Base-by-base conservation (phyloP, 2,329 filamentous ascomycete species). In the Paraconiothyrium sp. region DNA sequence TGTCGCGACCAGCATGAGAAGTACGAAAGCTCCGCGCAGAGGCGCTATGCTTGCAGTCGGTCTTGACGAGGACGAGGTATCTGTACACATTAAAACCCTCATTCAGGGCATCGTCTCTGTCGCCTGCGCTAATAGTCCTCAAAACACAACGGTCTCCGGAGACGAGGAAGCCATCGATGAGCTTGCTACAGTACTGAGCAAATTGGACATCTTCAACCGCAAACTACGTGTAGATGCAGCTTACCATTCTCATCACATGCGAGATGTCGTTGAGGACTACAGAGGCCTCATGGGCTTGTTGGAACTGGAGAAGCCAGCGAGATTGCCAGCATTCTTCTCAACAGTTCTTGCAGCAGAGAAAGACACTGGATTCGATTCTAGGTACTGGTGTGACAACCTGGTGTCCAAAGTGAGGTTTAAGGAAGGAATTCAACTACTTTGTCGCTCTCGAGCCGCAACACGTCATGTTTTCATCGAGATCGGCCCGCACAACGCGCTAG, bases 161-260 rank as follows among this genome's bases (percentile, higher is more conserved):
- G 78, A 82, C 58, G 54, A 58, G 0, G 71, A 75, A 54, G 78
- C 75, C 3, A 74, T 83, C n/a, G 64, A 75, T 0, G 70, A 76
- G 54, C 60, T 75, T 0, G 71, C 75, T 14, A 58, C 67, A 0
- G 61, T 65, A 1, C 63, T 83, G 0, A 68, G 79, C 5, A 71
- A 75, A 77, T 22, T 63, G 72, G 10, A 75, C 73, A 11, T 83
- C 82, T 50, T 50, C 62, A 72, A 71, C 2, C 71, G 80, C 1
- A 60, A 68, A 14, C 74, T 84, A 2, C 73, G 76, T 55, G 79
- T 82, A 1, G 77, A 81, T 30, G 73, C 67, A 13, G 82, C 82
- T 0, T 84, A 83, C 54, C 82, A 83, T 57, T 81, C 79, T 11
- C 49, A 52, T 39, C 49, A 52, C 24, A 52, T 52, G 49, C 32